Base-by-base conservation (phyloP, 306 rosid species). In the Castanea sativa region DNA sequence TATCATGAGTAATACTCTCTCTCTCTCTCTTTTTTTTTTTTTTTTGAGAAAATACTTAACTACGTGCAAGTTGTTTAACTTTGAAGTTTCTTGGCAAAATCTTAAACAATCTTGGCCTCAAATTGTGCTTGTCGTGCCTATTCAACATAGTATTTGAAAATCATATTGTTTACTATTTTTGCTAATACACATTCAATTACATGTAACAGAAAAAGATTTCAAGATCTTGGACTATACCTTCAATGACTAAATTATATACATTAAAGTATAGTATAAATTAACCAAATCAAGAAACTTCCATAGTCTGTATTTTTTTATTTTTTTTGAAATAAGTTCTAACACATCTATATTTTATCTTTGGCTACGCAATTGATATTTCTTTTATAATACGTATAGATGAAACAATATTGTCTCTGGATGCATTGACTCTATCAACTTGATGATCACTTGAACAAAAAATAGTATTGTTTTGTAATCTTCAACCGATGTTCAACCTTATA, bases 201-300 rank as follows among this genome's bases (percentile, higher is more conserved):
- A 55, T 43, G 33, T 33, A 69, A 5, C 21, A 18, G 41, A 73
- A n/a, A 73, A 76, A 60, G 77, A 10, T 76, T 41, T 72, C 82
- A 84, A 38, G 73, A 84, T 73, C 79, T 51, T 76, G 59, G 67
- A 73, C 77, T 38, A 71, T 68, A 73, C 76, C 71, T 57, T 73
- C 72, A 67, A 56, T 55, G 79, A 73, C 75, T 43, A 63, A 41
- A 41, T 64, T 27, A 72, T 71, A 55, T 41, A 35, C 20, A 70
- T 8, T 8, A 55, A 72, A 76, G 25, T 21, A 59, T 23, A 9
- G 65, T 4, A 23, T 59, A 21, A 5, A 20, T 10, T 23, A 59
- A 59, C 23, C 16, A 59, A 59, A 27, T 27, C 32, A 59, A 59
- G 32, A 59, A n/a, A 59, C 65, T 59, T 59, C 65, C 32, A 59